phyloP scores from a whole-genome alignment of 345 rosid species.

The Salix caprea region DNA sequence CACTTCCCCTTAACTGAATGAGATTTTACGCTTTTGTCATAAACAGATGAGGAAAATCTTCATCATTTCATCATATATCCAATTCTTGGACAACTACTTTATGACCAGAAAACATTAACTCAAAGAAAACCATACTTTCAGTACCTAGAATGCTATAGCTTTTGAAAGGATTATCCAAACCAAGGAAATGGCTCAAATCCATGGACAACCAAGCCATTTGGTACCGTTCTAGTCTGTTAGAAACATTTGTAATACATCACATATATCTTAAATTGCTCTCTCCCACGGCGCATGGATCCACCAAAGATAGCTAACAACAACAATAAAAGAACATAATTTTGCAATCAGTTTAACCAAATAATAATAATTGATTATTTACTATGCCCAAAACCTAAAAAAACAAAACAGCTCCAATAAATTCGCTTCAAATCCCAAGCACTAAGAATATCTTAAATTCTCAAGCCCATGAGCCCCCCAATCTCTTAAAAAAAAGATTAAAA shows the following conservation, averaged over 20 bases:
- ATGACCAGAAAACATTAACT: not conserved
- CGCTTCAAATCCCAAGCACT: not conserved
- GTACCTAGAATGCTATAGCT: not conserved
- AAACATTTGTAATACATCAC: not conserved
- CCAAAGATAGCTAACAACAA: not conserved
- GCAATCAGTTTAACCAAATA: no score
- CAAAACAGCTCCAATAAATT: not conserved
- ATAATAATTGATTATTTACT: no score
- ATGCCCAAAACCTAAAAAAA: no score
- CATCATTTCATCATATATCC: not conserved
- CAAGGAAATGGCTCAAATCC: conserved; percentile 1
- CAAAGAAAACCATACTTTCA: not conserved
- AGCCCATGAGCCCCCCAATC: not conserved
- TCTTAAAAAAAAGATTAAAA: not conserved
- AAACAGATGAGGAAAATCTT: not conserved
- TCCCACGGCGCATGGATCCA: not conserved
- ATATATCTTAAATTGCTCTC: not conserved
- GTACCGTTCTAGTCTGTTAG: not conserved
- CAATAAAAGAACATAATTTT: no score
- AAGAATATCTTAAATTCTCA: not conserved
- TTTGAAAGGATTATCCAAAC: not conserved
- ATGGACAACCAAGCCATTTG: not conserved
- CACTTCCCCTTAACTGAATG: not conserved
- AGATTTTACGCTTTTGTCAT: not conserved
- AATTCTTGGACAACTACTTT: not conserved